Conservation (phyloP, 768 basidiomycete genomes). For the Guyanaporus albipodus region DNA sequence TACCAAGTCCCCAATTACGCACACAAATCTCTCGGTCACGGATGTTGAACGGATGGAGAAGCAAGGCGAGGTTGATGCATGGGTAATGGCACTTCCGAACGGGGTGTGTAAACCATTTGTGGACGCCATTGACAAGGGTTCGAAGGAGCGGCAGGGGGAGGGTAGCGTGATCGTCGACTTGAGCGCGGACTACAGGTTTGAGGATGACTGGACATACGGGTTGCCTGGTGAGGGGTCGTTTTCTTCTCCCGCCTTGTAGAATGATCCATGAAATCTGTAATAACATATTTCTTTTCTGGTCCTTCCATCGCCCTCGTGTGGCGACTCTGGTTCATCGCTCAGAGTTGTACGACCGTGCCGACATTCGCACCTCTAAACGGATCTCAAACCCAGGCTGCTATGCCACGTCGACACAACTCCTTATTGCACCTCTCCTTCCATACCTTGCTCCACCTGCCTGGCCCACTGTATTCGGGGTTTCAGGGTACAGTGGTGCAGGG, state of each 20-base stretch:
- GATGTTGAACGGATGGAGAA: constrained; percentile 90
- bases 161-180: constrained; percentile 85
- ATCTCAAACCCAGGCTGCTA: constrained; percentile 99
- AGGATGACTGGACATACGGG: constrained; percentile 94
- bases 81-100: constrained; percentile 99
- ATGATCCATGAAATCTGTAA: constrained; percentile 32
- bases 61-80: constrained; percentile 88
- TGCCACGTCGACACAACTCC: constrained; percentile 87
- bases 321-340: not conserved
- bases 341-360: constrained; percentile 85
- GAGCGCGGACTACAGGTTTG: constrained; percentile 93
- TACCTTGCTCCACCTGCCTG: constrained; percentile 54
- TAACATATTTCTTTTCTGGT: constrained; percentile 34
- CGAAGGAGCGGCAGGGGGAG: constrained; percentile 44
- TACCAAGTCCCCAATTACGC: constrained; percentile 66
- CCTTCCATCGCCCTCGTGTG: constrained; percentile 16
- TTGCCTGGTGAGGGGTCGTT: constrained; percentile 86
- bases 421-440: constrained; percentile 83
- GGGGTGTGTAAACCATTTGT: constrained; percentile 96
- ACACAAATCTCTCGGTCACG: constrained; percentile 71
- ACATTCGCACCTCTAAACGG: constrained; percentile 66
- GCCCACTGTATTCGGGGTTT: constrained; percentile 89
- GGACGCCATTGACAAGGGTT: constrained; percentile 83
- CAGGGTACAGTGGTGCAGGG: constrained; percentile 94
- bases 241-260: constrained; percentile 22